These are phyloP conservation scores for Sonneratia caseolaris DNA, from an alignment of 345 rosid species.

Conservation along the genomic window DNA sequence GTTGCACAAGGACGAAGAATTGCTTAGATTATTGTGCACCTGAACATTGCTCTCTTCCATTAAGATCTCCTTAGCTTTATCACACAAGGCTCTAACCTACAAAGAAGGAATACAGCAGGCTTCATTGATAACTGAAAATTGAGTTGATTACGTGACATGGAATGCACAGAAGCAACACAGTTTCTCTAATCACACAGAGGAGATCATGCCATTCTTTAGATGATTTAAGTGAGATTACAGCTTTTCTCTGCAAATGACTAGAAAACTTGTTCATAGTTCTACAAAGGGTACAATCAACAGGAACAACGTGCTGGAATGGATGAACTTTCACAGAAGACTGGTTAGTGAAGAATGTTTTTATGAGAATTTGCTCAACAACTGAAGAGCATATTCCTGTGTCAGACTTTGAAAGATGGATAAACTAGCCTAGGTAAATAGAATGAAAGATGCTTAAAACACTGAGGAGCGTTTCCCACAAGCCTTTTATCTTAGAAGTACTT, in stretches of 20 bases:
- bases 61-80: slow-evolving; percentile 5
- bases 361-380: background rate
- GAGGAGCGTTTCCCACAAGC: too few relatives aligned
- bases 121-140: background rate
- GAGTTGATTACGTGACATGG: background rate
- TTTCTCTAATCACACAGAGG: background rate
- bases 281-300: background rate
- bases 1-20: background rate
- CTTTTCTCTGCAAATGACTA: too few relatives aligned
- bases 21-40: slow-evolving; percentile 26
- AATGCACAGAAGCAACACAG: background rate
- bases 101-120: background rate
- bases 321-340: background rate
- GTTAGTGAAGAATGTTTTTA: background rate
- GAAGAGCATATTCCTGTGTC: too few relatives aligned
- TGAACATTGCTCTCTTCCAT: slow-evolving; percentile 35
- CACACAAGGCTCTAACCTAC: slow-evolving; percentile 1
- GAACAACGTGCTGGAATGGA: background rate
- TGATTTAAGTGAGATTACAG: background rate
- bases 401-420: too few relatives aligned
- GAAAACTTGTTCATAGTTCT: background rate
- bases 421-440: too few relatives aligned
- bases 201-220: background rate
- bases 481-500: too few relatives aligned
- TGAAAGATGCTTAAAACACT: too few relatives aligned